Percentiles rank a stretch among this genome's conserved stretches.
Evolutionary conservation across 192 early-diverging fungal species (phyloP).

Genomic region (Rhizophlyctis rosea): DNA sequence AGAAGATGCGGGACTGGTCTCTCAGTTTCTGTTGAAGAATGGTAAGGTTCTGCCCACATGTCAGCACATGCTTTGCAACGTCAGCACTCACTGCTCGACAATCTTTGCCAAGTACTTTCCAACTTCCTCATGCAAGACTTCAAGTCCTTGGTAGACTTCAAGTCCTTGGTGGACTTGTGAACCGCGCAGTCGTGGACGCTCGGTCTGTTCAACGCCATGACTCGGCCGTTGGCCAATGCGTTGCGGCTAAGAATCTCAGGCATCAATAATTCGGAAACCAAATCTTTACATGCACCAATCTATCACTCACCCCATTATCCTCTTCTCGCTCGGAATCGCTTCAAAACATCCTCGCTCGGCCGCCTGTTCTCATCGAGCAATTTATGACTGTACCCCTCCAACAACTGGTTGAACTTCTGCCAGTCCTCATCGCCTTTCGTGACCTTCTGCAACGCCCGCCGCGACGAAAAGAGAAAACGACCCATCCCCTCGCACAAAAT

Average conservation of each 20-base stretch:
- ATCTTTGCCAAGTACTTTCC: conserved; percentile 30
- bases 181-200: conserved; percentile 20
- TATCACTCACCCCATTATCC: conserved; percentile 39
- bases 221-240: conserved; percentile 30
- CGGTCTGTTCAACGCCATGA: conserved; percentile 33
- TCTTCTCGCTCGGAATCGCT: conserved; percentile 27
- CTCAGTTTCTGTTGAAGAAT: conserved; percentile 23
- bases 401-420: conserved; percentile 28
- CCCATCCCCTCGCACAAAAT: no score
- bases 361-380: conserved; percentile 24
- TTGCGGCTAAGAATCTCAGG: conserved; percentile 12
- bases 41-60: no score
- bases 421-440: conserved; percentile 36
- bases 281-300: no score
- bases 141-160: conserved; percentile 24
- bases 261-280: no score
- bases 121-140: no score
- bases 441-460: conserved; percentile 37
- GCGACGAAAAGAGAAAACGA: no score
- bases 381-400: conserved; percentile 37
- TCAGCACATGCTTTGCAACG: no score
- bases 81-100: conserved; percentile 13
- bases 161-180: background rate
- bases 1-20: conserved; percentile 37
- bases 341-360: conserved; percentile 21